phyloP scores from a whole-genome alignment of 2,329 filamentous ascomycete species.

The Diaporthe ilicicola region DNA sequence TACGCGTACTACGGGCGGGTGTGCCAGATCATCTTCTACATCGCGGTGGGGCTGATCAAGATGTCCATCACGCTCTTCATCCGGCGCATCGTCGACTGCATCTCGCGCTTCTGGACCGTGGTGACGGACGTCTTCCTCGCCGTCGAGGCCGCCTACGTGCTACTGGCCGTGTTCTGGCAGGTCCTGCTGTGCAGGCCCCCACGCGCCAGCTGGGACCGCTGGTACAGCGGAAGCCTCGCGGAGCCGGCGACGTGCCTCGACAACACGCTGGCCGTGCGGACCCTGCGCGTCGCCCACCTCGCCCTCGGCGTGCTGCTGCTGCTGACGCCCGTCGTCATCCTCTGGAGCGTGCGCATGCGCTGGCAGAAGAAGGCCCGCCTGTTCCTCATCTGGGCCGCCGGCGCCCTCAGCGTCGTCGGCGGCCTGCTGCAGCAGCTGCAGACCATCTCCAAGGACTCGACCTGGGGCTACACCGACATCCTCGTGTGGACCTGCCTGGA shows the following conservation, averaged over 20 bases:
- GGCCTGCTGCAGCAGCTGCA: conserved; percentile 42
- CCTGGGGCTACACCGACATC: conserved; percentile 40
- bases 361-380: conserved; percentile 42
- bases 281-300: conserved; percentile 44
- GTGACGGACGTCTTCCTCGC: conserved; percentile 44
- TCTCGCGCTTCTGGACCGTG: conserved; percentile 40
- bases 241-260: conserved; percentile 36
- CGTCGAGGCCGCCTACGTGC: conserved; percentile 41
- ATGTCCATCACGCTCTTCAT: conserved; percentile 48
- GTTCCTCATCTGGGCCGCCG: conserved; percentile 44
- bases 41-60: conserved; percentile 46
- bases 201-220: conserved; percentile 39
- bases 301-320: conserved; percentile 45
- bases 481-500: conserved; percentile 44
- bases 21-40: conserved; percentile 40
- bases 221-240: conserved; percentile 37
- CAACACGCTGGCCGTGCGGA: conserved; percentile 34
- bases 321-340: conserved; percentile 44
- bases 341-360: conserved; percentile 45
- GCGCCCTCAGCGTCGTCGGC: conserved; percentile 43
- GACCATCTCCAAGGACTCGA: conserved; percentile 35
- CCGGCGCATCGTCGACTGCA: conserved; percentile 44
- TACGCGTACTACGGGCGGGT: conserved; percentile 38
- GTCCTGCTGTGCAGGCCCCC: conserved; percentile 42
- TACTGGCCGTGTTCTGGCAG: conserved; percentile 42